These are phyloP conservation scores for Prunus fruticosa DNA, from an alignment of 306 rosid genomes.

Conservation along the genomic window DNA sequence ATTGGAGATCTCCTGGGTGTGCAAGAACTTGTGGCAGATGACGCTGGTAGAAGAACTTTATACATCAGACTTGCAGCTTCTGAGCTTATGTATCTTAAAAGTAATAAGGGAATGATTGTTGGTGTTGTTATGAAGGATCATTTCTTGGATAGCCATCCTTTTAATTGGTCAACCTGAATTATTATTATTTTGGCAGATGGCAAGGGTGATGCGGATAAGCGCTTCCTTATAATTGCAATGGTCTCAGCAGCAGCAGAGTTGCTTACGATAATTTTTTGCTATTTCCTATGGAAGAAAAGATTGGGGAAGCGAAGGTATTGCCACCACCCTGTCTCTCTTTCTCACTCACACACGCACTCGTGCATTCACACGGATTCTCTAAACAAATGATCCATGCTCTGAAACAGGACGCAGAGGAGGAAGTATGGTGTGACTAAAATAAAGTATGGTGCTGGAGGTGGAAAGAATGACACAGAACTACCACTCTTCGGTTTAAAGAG, in stretches of 20 bases:
- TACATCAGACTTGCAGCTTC: constrained; percentile 56
- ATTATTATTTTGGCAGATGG: background rate
- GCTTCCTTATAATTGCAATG: background rate
- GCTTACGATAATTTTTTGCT: background rate
- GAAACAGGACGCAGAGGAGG: background rate
- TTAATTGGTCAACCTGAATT: background rate
- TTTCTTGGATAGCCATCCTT: background rate
- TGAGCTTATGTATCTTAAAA: constrained; percentile 26
- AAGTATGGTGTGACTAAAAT: background rate
- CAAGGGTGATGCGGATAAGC: background rate
- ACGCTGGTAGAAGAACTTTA: constrained; percentile 26
- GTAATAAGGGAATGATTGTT: constrained; percentile 10
- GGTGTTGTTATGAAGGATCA: constrained; percentile 25
- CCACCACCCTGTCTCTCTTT: background rate
- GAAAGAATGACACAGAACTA: constrained; percentile 32
- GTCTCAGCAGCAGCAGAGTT: background rate
- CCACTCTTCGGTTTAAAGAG: constrained; percentile 32
- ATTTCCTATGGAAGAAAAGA: background rate
- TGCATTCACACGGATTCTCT: background rate
- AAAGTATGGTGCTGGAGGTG: constrained; percentile 21
- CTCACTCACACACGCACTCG: background rate
- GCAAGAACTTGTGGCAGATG: constrained; percentile 31
- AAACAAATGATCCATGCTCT: background rate
- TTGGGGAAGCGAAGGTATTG: background rate
- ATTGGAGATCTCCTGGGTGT: constrained; percentile 17